Evolutionary conservation across 257 asterid genomes (phyloP).

Genomic region (Plantago elongata): DNA sequence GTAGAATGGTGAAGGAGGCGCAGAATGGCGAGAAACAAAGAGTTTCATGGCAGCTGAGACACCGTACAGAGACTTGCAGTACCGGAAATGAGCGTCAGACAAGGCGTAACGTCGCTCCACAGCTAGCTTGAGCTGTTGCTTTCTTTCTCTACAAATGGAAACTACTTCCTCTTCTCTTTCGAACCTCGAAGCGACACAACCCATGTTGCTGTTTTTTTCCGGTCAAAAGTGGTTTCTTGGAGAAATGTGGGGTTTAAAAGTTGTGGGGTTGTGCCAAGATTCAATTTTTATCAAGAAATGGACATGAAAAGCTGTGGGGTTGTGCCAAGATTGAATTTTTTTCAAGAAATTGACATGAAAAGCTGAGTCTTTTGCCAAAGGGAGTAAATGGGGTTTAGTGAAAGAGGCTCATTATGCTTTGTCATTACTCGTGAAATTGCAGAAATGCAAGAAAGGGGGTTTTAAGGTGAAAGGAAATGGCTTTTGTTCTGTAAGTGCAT

Average conservation of each 20-base stretch:
- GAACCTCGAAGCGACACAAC: constrained; percentile 77
- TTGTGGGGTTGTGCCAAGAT: constrained; percentile 28
- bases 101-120: constrained; percentile 75
- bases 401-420: constrained; percentile 26
- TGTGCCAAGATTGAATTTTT: constrained; percentile 16
- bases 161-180: constrained; percentile 79
- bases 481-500: too few species aligned
- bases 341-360: constrained; percentile 20
- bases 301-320: constrained; percentile 28
- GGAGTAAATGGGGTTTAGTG: constrained; percentile 28
- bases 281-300: constrained; percentile 10
- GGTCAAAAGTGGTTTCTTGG: constrained; percentile 34
- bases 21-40: constrained; percentile 76
- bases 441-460: too few species aligned
- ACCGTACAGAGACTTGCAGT: constrained; percentile 68
- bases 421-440: constrained; percentile 2
- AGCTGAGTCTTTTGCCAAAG: constrained; percentile 19
- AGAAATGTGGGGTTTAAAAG: constrained; percentile 29
- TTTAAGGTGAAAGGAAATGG: too few species aligned
- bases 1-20: constrained; percentile 52
- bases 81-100: constrained; percentile 80
- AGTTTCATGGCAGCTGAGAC: constrained; percentile 79
- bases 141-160: constrained; percentile 79
- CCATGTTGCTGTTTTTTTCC: constrained; percentile 38
- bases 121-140: constrained; percentile 61